These are phyloP conservation scores for Haemoproteus tartakovskyi DNA, from an alignment of 169 alveolate species.

Conservation along the genomic window DNA sequence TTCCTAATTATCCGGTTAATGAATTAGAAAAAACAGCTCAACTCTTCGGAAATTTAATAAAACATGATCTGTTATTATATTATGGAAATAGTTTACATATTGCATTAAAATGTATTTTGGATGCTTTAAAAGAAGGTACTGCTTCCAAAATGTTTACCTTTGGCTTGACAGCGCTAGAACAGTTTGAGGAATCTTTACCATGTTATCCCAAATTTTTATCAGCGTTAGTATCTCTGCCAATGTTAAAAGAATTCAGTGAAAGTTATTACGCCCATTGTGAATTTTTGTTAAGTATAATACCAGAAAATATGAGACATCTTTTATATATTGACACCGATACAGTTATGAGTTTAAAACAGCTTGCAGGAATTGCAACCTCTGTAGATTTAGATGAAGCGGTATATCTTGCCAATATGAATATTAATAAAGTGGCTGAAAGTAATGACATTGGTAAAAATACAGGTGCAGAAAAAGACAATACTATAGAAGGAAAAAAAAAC, in stretches of 20 bases:
- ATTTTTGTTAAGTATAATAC: conserved; percentile 13
- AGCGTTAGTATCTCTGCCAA: conserved; percentile 16
- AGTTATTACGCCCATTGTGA: conserved; percentile 33
- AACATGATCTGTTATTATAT: conserved; percentile 70
- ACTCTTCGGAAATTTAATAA: conserved; percentile 79
- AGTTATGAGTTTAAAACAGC: no score
- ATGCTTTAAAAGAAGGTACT: conserved; percentile 75
- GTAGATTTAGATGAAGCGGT: no score
- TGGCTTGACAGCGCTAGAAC: conserved; percentile 81
- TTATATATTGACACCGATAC: conserved; percentile 64
- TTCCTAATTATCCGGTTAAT: conserved; percentile 83
- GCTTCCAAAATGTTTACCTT: conserved; percentile 76
- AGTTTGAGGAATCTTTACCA: conserved; percentile 74
- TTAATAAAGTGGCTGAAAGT: no score
- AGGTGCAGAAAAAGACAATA: no score
- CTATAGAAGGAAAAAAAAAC: no score
- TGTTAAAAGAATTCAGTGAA: conserved; percentile 40
- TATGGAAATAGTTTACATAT: conserved; percentile 71
- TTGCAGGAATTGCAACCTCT: no score
- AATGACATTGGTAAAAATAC: no score
- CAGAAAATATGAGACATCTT: conserved; percentile 47
- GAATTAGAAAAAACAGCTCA: conserved; percentile 84
- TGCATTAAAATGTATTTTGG: conserved; percentile 76
- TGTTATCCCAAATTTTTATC: conserved; percentile 78
- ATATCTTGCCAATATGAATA: no score